These are phyloP conservation scores for Groenewaldozyma tartarivorans DNA, from an alignment of 805 yeast species.

Conservation along the genomic window DNA sequence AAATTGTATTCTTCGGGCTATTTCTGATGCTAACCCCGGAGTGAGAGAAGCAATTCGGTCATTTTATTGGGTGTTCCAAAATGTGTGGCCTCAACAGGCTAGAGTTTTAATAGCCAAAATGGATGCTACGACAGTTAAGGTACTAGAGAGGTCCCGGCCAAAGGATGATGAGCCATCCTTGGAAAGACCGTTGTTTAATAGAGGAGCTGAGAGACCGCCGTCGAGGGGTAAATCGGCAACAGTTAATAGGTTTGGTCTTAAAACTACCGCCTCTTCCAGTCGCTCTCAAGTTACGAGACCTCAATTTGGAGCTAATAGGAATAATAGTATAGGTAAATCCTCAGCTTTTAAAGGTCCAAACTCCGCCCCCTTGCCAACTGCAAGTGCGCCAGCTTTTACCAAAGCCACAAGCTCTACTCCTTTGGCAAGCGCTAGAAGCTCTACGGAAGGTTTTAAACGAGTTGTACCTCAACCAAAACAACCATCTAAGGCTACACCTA, in stretches of 20 bases:
- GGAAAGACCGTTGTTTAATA: no score
- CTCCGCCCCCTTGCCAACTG: background rate
- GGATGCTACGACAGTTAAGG: conserved; percentile 43
- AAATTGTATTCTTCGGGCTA: conserved; percentile 46
- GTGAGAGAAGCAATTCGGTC: conserved; percentile 70
- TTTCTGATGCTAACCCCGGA: conserved; percentile 69
- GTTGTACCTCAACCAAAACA: no score
- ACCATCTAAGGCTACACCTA: no score
- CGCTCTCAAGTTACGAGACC: no score
- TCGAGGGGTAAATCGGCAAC: no score
- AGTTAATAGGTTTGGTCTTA: no score
- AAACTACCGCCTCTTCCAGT: no score
- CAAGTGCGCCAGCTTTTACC: background rate
- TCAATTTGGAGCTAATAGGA: no score
- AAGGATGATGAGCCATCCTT: no score
- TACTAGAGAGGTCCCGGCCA: conserved; percentile 47
- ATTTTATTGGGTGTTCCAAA: conserved; percentile 62
- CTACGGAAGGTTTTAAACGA: background rate
- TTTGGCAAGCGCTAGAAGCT: background rate
- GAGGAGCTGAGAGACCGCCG: no score
- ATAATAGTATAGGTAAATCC: no score
- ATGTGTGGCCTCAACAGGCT: conserved; percentile 44
- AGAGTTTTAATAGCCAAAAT: conserved; percentile 30
- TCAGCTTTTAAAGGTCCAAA: background rate
- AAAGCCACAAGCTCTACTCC: background rate